Evolutionary conservation across 805 yeast genomes (phyloP).

Genomic region (Monosporozyma servazzii): DNA sequence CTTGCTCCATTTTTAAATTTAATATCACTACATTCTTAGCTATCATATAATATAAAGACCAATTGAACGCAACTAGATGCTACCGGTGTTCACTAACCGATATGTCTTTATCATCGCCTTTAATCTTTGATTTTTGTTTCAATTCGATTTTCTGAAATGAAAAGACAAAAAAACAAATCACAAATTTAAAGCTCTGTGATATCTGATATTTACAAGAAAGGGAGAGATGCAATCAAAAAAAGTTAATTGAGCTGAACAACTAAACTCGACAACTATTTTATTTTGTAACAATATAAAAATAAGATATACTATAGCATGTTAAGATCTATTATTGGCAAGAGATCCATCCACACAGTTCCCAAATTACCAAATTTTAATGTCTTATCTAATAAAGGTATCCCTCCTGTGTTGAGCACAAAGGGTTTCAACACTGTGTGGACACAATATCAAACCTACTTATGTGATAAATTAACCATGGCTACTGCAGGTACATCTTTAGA

Average conservation of each 20-base stretch:
- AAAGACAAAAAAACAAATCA: too few species aligned
- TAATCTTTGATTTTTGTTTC: too few species aligned
- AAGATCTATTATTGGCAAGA: conserved; percentile 12
- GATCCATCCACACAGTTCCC: conserved; percentile 29
- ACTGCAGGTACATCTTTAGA: conserved; percentile 78
- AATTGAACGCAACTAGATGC: too few species aligned
- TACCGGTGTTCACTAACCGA: too few species aligned
- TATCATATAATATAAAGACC: too few species aligned
- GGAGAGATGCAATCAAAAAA: neutral
- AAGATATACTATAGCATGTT: conserved; percentile 10
- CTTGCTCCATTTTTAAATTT: too few species aligned
- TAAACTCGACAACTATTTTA: neutral
- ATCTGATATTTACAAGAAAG: neutral
- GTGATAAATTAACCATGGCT: conserved; percentile 49
- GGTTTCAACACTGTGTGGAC: conserved; percentile 74
- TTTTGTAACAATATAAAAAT: neutral
- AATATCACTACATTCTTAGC: too few species aligned
- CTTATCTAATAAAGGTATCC: conserved; percentile 21
- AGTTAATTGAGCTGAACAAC: neutral
- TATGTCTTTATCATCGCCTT: too few species aligned
- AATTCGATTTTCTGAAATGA: too few species aligned
- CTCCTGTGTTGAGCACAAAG: conserved; percentile 26
- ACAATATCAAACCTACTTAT: conserved; percentile 61
- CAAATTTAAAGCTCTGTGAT: too few species aligned
- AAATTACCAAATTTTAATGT: conserved; percentile 14